These are phyloP conservation scores for Epichloe hybrida DNA, from an alignment of 2,329 filamentous ascomycete species.

Conservation along the genomic window DNA sequence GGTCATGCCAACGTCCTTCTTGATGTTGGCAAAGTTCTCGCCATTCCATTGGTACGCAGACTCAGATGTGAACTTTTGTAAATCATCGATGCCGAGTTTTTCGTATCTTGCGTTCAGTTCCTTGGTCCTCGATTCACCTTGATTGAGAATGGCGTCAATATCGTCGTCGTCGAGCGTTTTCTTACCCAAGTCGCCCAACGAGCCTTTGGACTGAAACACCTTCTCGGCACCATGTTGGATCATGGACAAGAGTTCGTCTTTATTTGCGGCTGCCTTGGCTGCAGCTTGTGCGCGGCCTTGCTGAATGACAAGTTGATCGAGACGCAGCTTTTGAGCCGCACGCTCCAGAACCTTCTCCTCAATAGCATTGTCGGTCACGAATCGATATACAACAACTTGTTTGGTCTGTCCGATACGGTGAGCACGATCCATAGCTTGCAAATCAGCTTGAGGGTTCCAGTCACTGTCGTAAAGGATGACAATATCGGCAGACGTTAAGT, in stretches of 20 bases:
- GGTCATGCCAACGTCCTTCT: slow-evolving; percentile 81
- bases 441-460: slow-evolving; percentile 96
- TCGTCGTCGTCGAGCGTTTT: slow-evolving; percentile 69
- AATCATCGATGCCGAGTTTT: slow-evolving; percentile 87
- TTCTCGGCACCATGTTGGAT: slow-evolving; percentile 97
- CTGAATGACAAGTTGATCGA: slow-evolving; percentile 96
- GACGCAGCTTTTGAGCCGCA: slow-evolving; percentile 87
- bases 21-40: slow-evolving; percentile 81
- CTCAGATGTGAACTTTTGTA: slow-evolving; percentile 96
- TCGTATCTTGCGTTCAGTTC: slow-evolving; percentile 89
- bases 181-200: slow-evolving; percentile 45
- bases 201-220: slow-evolving; percentile 67
- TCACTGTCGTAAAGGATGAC: slow-evolving; percentile 95
- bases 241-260: slow-evolving; percentile 93
- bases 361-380: slow-evolving; percentile 95
- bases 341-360: slow-evolving; percentile 96
- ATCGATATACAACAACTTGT: slow-evolving; percentile 91
- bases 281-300: slow-evolving; percentile 88
- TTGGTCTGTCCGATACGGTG: slow-evolving; percentile 98
- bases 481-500: slow-evolving; percentile 87
- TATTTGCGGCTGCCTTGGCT: slow-evolving; percentile 81
- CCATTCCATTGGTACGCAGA: slow-evolving; percentile 99
- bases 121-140: slow-evolving; percentile 79
- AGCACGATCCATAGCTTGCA: slow-evolving; percentile 97
- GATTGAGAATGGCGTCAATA: slow-evolving; percentile 75